Conservation (phyloP, 805 yeast species). For the Candida succiphila region DNA sequence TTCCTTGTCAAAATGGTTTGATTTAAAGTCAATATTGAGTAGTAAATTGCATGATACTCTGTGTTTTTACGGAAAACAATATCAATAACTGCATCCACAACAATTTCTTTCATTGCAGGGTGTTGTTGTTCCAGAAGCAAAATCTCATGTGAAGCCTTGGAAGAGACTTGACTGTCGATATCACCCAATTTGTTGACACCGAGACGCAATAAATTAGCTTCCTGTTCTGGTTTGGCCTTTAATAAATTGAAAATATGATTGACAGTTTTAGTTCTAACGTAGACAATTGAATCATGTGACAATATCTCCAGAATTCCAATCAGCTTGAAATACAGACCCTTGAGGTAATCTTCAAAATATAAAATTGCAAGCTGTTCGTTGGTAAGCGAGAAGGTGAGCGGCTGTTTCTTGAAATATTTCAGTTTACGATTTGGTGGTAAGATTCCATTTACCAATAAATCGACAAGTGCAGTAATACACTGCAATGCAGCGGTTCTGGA, state of each 20-base stretch:
- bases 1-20: slow-evolving; percentile 80
- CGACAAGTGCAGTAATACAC: slow-evolving; percentile 82
- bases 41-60: slow-evolving; percentile 84
- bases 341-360: slow-evolving; percentile 86
- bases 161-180: slow-evolving; percentile 78
- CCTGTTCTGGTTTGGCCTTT: slow-evolving; percentile 91
- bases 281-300: slow-evolving; percentile 85
- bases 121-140: slow-evolving; percentile 80
- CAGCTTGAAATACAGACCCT: slow-evolving; percentile 64
- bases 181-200: slow-evolving; percentile 96
- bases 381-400: slow-evolving; percentile 35
- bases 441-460: slow-evolving; percentile 74
- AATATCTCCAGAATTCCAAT: slow-evolving; percentile 68
- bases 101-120: slow-evolving; percentile 87
- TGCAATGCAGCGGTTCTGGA: slow-evolving; percentile 89
- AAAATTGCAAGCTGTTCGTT: slow-evolving; percentile 56
- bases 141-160: slow-evolving; percentile 76
- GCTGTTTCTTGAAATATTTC: slow-evolving; percentile 69
- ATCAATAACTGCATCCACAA: slow-evolving; percentile 75
- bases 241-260: slow-evolving; percentile 72
- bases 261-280: slow-evolving; percentile 72
- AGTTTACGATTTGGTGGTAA: slow-evolving; percentile 85
- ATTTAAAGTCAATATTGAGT: slow-evolving; percentile 78
- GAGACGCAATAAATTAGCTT: slow-evolving; percentile 75
- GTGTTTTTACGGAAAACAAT: slow-evolving; percentile 61